Conservation (phyloP, 129 eudicot species). For the Chrysanthemum seticuspe region DNA sequence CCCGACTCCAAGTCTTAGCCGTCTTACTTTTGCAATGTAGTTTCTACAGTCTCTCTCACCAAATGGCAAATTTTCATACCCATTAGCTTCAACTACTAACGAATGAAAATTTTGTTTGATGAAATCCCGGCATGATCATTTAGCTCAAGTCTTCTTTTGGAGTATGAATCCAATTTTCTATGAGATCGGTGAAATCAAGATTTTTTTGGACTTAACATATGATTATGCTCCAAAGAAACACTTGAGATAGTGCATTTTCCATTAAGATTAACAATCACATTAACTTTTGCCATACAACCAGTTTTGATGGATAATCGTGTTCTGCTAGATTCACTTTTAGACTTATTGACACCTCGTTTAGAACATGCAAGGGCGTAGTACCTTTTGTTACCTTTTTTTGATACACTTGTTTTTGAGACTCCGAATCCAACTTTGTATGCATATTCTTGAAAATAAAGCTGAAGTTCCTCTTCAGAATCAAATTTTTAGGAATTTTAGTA, state of each 20-base stretch:
- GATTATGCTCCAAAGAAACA: slow-evolving; percentile 16
- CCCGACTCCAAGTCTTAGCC: no score
- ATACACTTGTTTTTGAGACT: neutral
- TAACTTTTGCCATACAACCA: slow-evolving; percentile 9
- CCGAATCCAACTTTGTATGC: neutral
- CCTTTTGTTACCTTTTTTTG: neutral
- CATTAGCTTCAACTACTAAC: no score
- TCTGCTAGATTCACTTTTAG: neutral
- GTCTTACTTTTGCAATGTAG: no score
- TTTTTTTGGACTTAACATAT: slow-evolving; percentile 11
- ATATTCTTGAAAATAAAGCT: no score
- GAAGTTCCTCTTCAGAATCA: neutral
- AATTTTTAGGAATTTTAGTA: slow-evolving; percentile 1
- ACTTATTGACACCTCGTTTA: neutral
- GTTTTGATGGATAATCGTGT: neutral
- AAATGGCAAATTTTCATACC: no score
- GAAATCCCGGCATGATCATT: neutral
- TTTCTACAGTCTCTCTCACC: no score
- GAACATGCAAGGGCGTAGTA: neutral
- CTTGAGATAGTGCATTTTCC: slow-evolving; percentile 2
- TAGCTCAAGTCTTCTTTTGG: slow-evolving; percentile 4
- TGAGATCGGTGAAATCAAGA: neutral
- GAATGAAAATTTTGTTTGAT: no score
- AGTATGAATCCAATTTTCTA: neutral
- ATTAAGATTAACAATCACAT: neutral